Percentiles rank a stretch among this genome's conserved stretches.
phyloP scores from a whole-genome alignment of 2,329 filamentous ascomycete species.

The Pestalotiopsis sp. region DNA sequence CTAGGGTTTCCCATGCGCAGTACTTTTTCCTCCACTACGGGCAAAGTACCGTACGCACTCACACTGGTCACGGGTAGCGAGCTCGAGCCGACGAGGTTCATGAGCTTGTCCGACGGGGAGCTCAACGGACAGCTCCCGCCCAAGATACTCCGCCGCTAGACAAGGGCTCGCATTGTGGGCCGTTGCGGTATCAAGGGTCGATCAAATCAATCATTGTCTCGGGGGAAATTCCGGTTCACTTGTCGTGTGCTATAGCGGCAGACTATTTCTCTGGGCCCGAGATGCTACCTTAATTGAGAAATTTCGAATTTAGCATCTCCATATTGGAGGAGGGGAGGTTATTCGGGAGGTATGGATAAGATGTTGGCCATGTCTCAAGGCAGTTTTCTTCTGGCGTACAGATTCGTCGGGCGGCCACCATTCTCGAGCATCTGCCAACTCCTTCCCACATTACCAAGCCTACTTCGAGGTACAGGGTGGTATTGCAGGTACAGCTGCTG shows the following conservation, averaged over 20 bases:
- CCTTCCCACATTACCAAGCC: background rate
- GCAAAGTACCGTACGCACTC: too few species aligned
- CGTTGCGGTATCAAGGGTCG: background rate
- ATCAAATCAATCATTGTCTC: background rate
- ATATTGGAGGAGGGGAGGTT: too few species aligned
- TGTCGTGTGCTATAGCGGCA: background rate
- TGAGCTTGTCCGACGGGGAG: background rate
- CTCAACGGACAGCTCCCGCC: background rate
- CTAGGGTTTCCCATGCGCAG: background rate
- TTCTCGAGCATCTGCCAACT: background rate
- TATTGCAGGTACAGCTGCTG: background rate
- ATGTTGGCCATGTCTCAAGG: too few species aligned
- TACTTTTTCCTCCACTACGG: background rate
- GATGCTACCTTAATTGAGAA: too few species aligned
- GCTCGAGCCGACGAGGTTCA: background rate
- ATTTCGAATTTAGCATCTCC: too few species aligned
- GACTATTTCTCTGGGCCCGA: background rate
- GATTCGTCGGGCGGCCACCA: background rate
- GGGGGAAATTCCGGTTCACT: background rate
- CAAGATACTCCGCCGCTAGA: background rate
- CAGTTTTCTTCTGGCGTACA: too few species aligned
- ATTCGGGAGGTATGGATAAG: too few species aligned
- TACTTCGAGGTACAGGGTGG: background rate
- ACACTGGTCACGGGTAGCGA: background rate
- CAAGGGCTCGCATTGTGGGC: background rate